Conservation (phyloP, 345 rosid genomes). For the Hypericum androsaemum region DNA sequence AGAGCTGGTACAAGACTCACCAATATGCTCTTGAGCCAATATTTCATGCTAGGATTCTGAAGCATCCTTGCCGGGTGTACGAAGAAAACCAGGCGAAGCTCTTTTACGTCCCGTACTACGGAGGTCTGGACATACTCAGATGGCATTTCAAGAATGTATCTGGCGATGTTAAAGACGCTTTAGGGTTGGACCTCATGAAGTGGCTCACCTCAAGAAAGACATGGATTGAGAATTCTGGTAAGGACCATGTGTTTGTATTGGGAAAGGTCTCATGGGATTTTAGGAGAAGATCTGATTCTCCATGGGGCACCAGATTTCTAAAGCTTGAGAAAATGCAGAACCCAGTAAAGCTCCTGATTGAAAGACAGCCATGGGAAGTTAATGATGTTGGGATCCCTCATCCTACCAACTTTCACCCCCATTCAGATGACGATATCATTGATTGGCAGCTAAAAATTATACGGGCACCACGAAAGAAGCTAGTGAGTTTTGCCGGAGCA, state of each 20-base stretch:
- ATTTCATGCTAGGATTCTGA: slow-evolving; percentile 59
- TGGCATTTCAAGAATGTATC: slow-evolving; percentile 91
- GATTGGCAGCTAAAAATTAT: slow-evolving; percentile 59
- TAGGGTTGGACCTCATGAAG: slow-evolving; percentile 44
- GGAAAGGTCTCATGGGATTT: slow-evolving; percentile 92
- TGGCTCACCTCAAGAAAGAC: slow-evolving; percentile 57
- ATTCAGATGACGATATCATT: slow-evolving; percentile 48
- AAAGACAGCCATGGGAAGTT: slow-evolving; percentile 76
- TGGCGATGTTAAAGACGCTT: slow-evolving; percentile 47
- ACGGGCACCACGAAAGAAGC: slow-evolving; percentile 27
- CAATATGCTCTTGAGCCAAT: slow-evolving; percentile 73
- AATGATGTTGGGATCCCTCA: slow-evolving; percentile 79
- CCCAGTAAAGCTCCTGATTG: slow-evolving; percentile 68
- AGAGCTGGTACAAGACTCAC: slow-evolving; percentile 57
- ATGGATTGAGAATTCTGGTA: slow-evolving; percentile 48
- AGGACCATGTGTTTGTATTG: slow-evolving; percentile 80
- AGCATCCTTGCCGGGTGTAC: slow-evolving; percentile 73
- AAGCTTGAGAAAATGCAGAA: slow-evolving; percentile 66
- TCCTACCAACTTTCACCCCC: slow-evolving; percentile 77
- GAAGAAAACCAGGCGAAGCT: slow-evolving; percentile 53
- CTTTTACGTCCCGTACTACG: slow-evolving; percentile 73
- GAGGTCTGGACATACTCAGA: slow-evolving; percentile 68
- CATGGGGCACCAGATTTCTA: slow-evolving; percentile 71
- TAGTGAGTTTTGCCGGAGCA: slow-evolving; percentile 61
- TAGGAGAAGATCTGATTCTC: slow-evolving; percentile 36